phyloP scores from a whole-genome alignment of 169 alveolate species.

The Plasmodium ovale region DNA sequence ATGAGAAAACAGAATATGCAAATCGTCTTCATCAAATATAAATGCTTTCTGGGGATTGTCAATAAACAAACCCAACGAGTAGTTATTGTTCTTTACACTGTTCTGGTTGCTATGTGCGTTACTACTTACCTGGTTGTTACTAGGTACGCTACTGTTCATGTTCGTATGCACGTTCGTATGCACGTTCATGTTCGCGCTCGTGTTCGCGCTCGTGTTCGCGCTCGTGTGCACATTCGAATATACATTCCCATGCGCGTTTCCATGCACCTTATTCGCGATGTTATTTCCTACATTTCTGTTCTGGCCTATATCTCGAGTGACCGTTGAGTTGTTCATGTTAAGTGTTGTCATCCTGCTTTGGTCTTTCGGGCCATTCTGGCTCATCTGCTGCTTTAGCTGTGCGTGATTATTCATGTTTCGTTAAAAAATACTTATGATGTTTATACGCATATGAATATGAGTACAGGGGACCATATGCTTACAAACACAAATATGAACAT shows the following conservation, averaged over 20 bases:
- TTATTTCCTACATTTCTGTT: constrained; percentile 4
- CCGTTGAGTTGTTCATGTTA: constrained; percentile 4
- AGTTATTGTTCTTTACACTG: constrained; percentile 39
- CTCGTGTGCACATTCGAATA: neutral
- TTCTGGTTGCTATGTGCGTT: constrained; percentile 8
- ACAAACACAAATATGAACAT: neutral
- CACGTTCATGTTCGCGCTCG: neutral
- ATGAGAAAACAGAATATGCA: constrained; percentile 56
- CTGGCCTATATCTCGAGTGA: constrained; percentile 28
- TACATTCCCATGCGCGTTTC: no score
- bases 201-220: neutral
- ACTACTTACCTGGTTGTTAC: neutral
- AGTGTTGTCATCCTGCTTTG: constrained; percentile 24
- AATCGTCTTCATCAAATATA: constrained; percentile 63
- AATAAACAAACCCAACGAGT: constrained; percentile 68
- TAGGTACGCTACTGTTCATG: neutral
- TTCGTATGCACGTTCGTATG: neutral
- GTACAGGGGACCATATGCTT: no score
- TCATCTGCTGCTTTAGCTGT: constrained; percentile 20
- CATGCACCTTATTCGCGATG: constrained; percentile 10
- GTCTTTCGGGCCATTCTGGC: constrained; percentile 26
- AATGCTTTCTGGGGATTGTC: constrained; percentile 74
- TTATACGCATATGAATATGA: no score
- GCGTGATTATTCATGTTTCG: constrained; percentile 26
- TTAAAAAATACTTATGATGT: no score